phyloP scores from a whole-genome alignment of 805 yeast genomes.

The Candida succiphila region DNA sequence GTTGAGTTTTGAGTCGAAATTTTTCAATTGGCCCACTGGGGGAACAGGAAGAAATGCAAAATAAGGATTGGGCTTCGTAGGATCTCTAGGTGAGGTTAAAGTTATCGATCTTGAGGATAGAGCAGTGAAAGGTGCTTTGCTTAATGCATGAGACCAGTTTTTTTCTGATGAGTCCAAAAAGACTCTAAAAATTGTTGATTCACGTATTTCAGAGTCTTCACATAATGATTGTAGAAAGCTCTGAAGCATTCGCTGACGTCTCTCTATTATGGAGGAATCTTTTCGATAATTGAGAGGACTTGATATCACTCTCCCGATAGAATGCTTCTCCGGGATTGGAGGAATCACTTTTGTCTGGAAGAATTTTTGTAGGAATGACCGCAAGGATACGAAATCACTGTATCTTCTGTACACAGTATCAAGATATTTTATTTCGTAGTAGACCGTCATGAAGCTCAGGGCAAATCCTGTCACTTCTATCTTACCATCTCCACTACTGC shows the following conservation, averaged over 20 bases:
- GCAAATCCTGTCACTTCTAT: not conserved
- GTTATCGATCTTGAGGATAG: conserved; percentile 37
- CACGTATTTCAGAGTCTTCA: conserved; percentile 22
- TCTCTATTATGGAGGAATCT: conserved; percentile 28
- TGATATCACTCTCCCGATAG: conserved; percentile 26
- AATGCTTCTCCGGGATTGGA: conserved; percentile 87
- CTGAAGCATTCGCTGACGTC: conserved; percentile 35
- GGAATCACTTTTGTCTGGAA: conserved; percentile 88
- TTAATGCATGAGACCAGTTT: conserved; percentile 39
- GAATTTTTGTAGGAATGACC: conserved; percentile 57
- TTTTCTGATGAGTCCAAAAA: conserved; percentile 42
- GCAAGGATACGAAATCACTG: conserved; percentile 80
- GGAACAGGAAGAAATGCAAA: conserved; percentile 37
- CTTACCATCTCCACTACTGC: not conserved
- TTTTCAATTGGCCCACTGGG: conserved; percentile 17
- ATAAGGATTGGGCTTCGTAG: conserved; percentile 44
- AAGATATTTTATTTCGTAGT: conserved; percentile 18
- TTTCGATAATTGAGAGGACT: conserved; percentile 22
- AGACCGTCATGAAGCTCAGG: conserved; percentile 20
- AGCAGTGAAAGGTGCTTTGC: conserved; percentile 26
- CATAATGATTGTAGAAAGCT: conserved; percentile 32
- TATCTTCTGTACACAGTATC: conserved; percentile 56
- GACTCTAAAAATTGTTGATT: conserved; percentile 30
- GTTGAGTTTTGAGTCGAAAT: conserved; percentile 16
- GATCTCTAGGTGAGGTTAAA: conserved; percentile 39